Evolutionary conservation across 768 basidiomycete species (phyloP), one percentile per base, ranked within the genome.

Genomic region (Porpolomopsis calyptriformis): DNA sequence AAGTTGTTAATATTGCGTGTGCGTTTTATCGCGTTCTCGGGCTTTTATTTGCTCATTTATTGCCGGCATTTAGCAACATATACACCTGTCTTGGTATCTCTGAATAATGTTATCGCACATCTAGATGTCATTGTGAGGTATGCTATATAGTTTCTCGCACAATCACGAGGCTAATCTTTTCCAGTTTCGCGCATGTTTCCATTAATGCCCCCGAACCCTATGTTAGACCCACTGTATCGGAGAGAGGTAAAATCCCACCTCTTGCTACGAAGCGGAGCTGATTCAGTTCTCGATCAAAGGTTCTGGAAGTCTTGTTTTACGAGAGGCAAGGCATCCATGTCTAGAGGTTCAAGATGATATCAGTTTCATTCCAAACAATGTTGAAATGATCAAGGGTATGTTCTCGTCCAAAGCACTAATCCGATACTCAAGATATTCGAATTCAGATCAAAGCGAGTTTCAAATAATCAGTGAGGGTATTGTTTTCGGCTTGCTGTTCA

Each of bases 321-420:
- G 73, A 49, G 89, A 92, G 27, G 91, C 94, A 9, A 73, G 96
- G 20, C 96, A 99, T 66, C 96, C 96, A 11, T 97, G 94, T 55
- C 69, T 99, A 16, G 96, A 99, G 61, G 85, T 94, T 4, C 92
- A 97, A 58, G 94, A 97, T 42, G 96, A 91, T 33, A 73, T 99
- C 34, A 83, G 76, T 55, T 98, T 98, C 61, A 98, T 99, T 54
- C 74, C 93, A 1, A 99, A 98, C 58, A 89, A 98, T 56, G 80
- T 96, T 27, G 82, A 92, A 59, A 90, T 98, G 88, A 77, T 85
- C 39, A 91, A 90, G 68, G 81, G 87, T 79, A 53, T 19, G 9
- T 43, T 27, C 19, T 24, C 19, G 31, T 44, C 34, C 9, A 8
- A 31, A 40, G 37, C n/a, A n/a, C n/a, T 12, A 16, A 45, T 5